Percentiles rank a stretch among this genome's conserved stretches.
These are phyloP conservation scores for Xylaria curta DNA, from an alignment of 495 filamentous ascomycete genomes.

Conservation along the genomic window DNA sequence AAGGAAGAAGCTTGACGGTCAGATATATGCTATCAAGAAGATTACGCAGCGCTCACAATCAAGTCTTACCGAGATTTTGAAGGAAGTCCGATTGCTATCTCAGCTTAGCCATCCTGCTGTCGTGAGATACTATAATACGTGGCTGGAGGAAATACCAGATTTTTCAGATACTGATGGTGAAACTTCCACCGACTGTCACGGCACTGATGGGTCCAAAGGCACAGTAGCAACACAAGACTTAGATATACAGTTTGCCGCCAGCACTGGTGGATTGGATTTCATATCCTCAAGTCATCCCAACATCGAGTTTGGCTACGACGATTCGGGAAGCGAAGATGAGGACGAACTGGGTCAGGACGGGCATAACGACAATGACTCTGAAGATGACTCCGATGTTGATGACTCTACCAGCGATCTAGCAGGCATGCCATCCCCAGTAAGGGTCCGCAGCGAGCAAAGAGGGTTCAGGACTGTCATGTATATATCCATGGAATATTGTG, in stretches of 20 bases:
- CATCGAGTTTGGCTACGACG: constrained; percentile 81
- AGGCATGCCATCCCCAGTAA: constrained; percentile 38
- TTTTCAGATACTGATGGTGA: constrained; percentile 63
- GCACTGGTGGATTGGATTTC: constrained; percentile 87
- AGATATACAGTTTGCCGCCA: constrained; percentile 66
- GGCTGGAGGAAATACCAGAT: constrained; percentile 78
- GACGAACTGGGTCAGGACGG: constrained; percentile 33
- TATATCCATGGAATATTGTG: constrained; percentile 92
- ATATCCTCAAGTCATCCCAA: constrained; percentile 85
- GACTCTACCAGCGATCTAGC: constrained; percentile 30
- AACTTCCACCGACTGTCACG: constrained; percentile 60
- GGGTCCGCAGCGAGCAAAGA: constrained; percentile 41
- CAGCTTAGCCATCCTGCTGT: constrained; percentile 94
- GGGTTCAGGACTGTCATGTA: constrained; percentile 53
- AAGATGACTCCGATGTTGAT: constrained; percentile 25
- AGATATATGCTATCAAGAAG: constrained; percentile 95
- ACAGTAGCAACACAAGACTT: constrained; percentile 50
- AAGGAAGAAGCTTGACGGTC: constrained; percentile 89
- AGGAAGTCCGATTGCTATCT: constrained; percentile 89
- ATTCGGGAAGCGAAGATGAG: constrained; percentile 60
- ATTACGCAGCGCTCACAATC: constrained; percentile 82
- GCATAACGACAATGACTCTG: constrained; percentile 19
- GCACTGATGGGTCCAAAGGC: constrained; percentile 42
- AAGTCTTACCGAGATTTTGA: constrained; percentile 83
- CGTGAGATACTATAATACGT: constrained; percentile 93